Evolutionary conservation across 345 rosid genomes (phyloP), one percentile per base, ranked within the genome.

Genomic region (Citrus unshiu): DNA sequence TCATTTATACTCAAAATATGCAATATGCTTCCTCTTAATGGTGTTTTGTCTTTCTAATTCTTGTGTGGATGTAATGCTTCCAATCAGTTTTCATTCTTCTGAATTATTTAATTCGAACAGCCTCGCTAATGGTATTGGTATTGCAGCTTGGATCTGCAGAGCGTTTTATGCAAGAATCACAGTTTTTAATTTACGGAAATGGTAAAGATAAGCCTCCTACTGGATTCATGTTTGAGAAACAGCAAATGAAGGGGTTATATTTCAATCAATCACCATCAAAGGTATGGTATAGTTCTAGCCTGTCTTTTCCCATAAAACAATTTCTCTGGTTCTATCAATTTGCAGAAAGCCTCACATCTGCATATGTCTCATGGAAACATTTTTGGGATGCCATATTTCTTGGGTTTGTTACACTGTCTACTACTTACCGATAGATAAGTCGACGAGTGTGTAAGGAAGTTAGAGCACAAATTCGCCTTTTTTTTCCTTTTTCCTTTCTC

Each of bases 131-230:
- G 29, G 40, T 72, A 24, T 4, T n/a, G 65, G 64, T 58, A 35
- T 82, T 80, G 84, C 95, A 96, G 99, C 97, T 96, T 81, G 99
- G 99, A 65, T 94, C 98, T 30, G 97, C 97, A 6, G 99, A 96
- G 79, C 87, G 71, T 71, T 94, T 96, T 87, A 90, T 92, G 93
- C 88, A 86, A 85, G 93, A 94, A 73, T 92, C 97, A 2, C 92
- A 88, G 86, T 96, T 86, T 88, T 80, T 96, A 83, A 88, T 92
- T 60, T 80, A 93, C 73, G 99, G 99, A 66, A 90, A 92, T 4
- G 99, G 99, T 34, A 90, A 88, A 86, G 97, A 92, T 75, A 89
- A 90, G 79, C 86, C 92, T 74, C 94, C 99, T 22, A 96, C 98
- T 19, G 99, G 94, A 46, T 96, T 96, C 88, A 93, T 92, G 97